Base-by-base conservation (phyloP, 331 rosid species). In the Erythrophleum ivorense region DNA sequence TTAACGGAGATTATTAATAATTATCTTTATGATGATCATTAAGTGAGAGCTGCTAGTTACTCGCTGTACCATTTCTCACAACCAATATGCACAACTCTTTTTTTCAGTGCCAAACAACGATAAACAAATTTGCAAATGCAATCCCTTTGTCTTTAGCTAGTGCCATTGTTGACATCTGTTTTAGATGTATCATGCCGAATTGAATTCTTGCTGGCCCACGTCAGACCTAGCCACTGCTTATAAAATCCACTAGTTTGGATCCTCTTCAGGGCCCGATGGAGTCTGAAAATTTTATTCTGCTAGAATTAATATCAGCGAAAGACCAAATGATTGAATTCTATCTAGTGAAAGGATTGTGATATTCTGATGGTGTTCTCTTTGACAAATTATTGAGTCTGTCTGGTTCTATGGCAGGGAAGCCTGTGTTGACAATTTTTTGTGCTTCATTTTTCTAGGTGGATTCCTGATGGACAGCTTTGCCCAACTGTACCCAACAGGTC, bases 391-490 rank as follows among this genome's bases (percentile, higher is more conserved):
- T 69, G 38, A 41, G 48, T 69, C 54, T 41, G 74, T 69, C 36
- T 69, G 54, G 49, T 66, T 65, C 48, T 15, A 15, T 43, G 52
- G 53, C 9, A 43, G 9, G 73, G 34, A 68, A n/a, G 52, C 34
- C 54, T 69, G 40, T 46, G 55, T 70, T 70, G 57, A 70, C 57
- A 45, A 12, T 24, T 15, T 21, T 48, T 70, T 70, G 15, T 19
- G 55, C 15, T 70, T 21, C 40, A 46, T 10, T 46, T 46, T 19
- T 46, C 34, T 21, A 70, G 75, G 75, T 70, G 75, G 75, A 70
- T 70, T 70, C 75, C 75, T 46, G 75, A 70, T 46, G 75, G 75
- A 7, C 75, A 70, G 57, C 75, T 70, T 40, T 70, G 75, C 40
- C 75, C 75, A 12, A 70, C 75, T 46, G 57, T 70, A 21, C 75